Conservation (phyloP, 306 rosid species). For the Prunus kanzakura region DNA sequence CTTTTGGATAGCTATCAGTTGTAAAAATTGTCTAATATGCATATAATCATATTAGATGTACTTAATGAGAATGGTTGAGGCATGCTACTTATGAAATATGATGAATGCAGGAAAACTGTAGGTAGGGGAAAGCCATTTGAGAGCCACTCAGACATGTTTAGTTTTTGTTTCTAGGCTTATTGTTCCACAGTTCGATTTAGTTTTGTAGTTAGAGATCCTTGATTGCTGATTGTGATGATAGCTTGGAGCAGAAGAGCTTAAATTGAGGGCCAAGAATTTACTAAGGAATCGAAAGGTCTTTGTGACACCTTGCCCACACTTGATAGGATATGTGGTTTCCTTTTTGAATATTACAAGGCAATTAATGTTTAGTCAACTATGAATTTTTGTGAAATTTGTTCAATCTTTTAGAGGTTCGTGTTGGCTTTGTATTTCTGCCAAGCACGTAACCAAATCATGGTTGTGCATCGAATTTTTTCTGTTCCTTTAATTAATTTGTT, state of each 20-base stretch:
- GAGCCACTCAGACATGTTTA: not conserved
- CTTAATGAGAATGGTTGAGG: not conserved
- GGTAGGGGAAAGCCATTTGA: not conserved
- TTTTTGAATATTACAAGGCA: not conserved
- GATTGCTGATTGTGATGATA: not conserved
- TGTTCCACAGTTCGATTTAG: not conserved
- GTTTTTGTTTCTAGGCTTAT: no score
- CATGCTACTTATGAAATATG: not conserved
- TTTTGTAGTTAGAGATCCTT: not conserved
- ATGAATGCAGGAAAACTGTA: conserved; percentile 2
- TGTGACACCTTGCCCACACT: not conserved
- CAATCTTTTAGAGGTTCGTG: not conserved
- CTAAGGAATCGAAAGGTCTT: not conserved
- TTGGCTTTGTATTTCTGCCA: not conserved
- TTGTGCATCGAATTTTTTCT: not conserved
- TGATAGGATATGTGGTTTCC: not conserved
- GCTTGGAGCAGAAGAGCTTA: not conserved
- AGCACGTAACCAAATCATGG: not conserved
- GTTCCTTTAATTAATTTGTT: conserved; percentile 6
- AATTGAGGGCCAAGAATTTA: not conserved
- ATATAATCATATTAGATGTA: not conserved
- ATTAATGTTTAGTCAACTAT: conserved; percentile 1
- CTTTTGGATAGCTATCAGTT: conserved; percentile 5
- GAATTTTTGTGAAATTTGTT: not conserved
- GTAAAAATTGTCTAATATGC: conserved; percentile 9